Evolutionary conservation across 371 early-diverging fungal species (phyloP).

Genomic region (Coemansia sp.): DNA sequence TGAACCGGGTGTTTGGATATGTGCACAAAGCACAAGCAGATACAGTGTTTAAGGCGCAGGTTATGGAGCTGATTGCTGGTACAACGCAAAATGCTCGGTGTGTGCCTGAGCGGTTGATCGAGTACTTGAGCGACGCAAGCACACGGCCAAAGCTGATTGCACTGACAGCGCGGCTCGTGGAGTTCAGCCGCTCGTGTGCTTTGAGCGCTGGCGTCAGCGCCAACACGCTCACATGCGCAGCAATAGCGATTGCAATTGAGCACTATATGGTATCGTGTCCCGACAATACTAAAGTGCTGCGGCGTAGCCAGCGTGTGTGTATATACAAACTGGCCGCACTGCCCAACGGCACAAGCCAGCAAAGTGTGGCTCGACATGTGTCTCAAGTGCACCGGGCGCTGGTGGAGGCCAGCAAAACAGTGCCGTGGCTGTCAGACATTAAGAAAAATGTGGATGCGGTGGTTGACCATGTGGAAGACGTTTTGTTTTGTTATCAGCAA

Average conservation of each 20-base stretch:
- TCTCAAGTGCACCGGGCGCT: constrained; percentile 4
- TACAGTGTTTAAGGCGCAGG: background rate
- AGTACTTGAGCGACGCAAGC: background rate
- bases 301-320: constrained; percentile 12
- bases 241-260: constrained; percentile 15
- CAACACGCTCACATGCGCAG: constrained; percentile 13
- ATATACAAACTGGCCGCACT: constrained; percentile 14
- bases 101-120: constrained; percentile 7
- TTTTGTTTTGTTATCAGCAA: constrained; percentile 17
- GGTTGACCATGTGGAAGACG: constrained; percentile 9
- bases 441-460: background rate
- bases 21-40: background rate
- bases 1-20: constrained; percentile 21
- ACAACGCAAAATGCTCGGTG: background rate
- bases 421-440: constrained; percentile 16
- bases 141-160: constrained; percentile 10
- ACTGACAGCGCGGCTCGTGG: constrained; percentile 7
- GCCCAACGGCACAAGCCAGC: constrained; percentile 15
- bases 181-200: constrained; percentile 14
- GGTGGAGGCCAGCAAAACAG: constrained; percentile 13
- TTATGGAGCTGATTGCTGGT: background rate
- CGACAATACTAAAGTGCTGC: background rate
- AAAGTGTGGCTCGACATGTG: constrained; percentile 5
- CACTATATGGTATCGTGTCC: background rate
- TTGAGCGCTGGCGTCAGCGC: constrained; percentile 13